Conservation (phyloP, 768 basidiomycete genomes). For the Neoboletus magnificus region DNA sequence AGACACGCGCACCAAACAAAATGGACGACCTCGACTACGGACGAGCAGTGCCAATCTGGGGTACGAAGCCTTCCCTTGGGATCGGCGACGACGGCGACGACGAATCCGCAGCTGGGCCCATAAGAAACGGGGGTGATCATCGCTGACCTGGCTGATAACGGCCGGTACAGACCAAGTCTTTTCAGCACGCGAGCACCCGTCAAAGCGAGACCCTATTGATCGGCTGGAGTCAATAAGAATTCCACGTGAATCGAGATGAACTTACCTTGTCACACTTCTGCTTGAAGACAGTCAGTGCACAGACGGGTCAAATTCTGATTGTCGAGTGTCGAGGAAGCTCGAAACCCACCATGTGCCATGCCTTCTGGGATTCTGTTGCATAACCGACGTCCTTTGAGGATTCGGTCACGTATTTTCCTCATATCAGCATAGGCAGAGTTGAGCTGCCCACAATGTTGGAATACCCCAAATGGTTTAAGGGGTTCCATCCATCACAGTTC, state of each 20-base stretch:
- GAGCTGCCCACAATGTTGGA: neutral
- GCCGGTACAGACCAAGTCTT: neutral
- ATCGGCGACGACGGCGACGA: conserved; percentile 27
- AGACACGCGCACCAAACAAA: conserved; percentile 48
- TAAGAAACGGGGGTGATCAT: neutral
- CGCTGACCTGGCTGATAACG: neutral
- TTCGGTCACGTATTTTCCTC: too few species aligned
- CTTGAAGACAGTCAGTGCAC: neutral
- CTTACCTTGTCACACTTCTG: neutral
- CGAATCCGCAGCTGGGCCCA: neutral
- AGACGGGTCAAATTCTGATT: neutral
- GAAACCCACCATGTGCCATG: neutral
- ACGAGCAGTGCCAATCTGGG: conserved; percentile 47
- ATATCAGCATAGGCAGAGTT: neutral
- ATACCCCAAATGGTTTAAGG: neutral
- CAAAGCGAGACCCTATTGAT: neutral
- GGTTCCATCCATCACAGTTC: neutral
- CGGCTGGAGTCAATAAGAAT: too few species aligned
- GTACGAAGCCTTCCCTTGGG: conserved; percentile 63
- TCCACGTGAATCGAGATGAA: neutral
- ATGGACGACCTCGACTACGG: conserved; percentile 74
- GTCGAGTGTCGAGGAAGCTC: neutral
- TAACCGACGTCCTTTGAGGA: neutral
- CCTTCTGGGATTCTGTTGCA: neutral
- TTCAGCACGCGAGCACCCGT: neutral